Evolutionary conservation across 1,139 yeast species (phyloP).

Genomic region (Hansenula lynferdii): DNA sequence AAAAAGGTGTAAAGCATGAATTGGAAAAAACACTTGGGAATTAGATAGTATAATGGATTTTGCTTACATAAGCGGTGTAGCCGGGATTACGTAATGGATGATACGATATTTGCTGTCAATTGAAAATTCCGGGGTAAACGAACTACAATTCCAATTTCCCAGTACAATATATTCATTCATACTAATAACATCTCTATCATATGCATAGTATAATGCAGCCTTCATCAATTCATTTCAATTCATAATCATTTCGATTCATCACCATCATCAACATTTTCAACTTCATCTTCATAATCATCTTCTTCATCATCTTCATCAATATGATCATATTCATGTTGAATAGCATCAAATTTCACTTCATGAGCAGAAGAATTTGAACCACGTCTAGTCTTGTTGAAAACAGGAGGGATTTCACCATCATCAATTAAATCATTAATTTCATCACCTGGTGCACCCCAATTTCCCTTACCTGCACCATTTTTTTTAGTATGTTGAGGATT

Average conservation of each 20-base stretch:
- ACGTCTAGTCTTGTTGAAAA: slow-evolving; percentile 35
- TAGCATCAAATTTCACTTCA: slow-evolving; percentile 29
- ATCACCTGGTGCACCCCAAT: slow-evolving; percentile 72
- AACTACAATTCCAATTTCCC: no score
- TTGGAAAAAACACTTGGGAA: slow-evolving; percentile 14
- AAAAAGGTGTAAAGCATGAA: slow-evolving; percentile 27
- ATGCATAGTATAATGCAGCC: no score
- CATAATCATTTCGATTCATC: slow-evolving; percentile 11
- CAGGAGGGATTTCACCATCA: slow-evolving; percentile 35
- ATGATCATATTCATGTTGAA: slow-evolving; percentile 20
- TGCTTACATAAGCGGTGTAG: no score
- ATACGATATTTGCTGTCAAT: no score
- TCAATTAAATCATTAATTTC: slow-evolving; percentile 49
- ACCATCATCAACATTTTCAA: slow-evolving; percentile 9
- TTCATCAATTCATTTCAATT: not conserved
- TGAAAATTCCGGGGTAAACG: no score
- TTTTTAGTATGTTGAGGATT: slow-evolving; percentile 79
- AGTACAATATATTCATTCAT: no score
- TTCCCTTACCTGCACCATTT: slow-evolving; percentile 77
- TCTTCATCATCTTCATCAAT: slow-evolving; percentile 3
- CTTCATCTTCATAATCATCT: slow-evolving; percentile 1
- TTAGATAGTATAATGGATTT: no score
- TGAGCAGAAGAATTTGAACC: slow-evolving; percentile 37
- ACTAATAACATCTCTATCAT: no score
- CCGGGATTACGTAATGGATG: no score